These are phyloP conservation scores for Aspergillus calidoustus DNA, from an alignment of 2,329 filamentous ascomycete genomes.

Conservation along the genomic window DNA sequence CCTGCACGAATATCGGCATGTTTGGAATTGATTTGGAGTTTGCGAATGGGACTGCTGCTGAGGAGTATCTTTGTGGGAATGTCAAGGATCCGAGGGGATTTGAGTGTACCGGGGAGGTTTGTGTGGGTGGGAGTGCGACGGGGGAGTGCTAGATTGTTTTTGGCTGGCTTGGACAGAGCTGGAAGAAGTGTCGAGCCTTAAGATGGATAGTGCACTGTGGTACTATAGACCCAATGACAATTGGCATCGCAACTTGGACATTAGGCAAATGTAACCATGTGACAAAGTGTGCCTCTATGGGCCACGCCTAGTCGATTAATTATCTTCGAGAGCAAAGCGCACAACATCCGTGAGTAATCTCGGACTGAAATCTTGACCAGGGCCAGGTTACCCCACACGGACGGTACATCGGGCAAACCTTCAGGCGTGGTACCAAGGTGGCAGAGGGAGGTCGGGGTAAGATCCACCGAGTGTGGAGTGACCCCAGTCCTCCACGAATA, in stretches of 20 bases:
- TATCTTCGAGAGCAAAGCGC: too few relatives aligned
- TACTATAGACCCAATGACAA: too few relatives aligned
- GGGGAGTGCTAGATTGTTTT: constrained; percentile 25
- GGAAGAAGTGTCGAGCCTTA: too few relatives aligned
- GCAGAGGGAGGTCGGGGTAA: not conserved
- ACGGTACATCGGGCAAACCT: not conserved
- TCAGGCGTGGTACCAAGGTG: not conserved
- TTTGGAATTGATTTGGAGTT: constrained; percentile 24
- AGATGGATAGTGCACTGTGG: too few relatives aligned
- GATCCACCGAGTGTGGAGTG: not conserved
- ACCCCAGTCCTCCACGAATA: too few relatives aligned
- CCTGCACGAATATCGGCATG: constrained; percentile 32
- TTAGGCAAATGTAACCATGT: too few relatives aligned
- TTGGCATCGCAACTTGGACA: too few relatives aligned
- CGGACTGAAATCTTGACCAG: not conserved
- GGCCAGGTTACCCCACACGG: not conserved
- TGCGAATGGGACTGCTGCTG: constrained; percentile 25
- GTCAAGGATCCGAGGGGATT: constrained; percentile 27
- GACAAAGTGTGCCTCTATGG: too few relatives aligned
- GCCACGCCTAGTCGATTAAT: too few relatives aligned
- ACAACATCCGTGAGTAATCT: too few relatives aligned
- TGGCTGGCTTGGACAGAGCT: too few relatives aligned
- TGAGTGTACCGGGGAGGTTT: constrained; percentile 31
- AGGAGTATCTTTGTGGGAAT: constrained; percentile 34
- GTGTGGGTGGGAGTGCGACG: constrained; percentile 38